Evolutionary conservation across 768 basidiomycete species (phyloP), one percentile per base, ranked within the genome.

Genomic region (Boletus reticulatus): DNA sequence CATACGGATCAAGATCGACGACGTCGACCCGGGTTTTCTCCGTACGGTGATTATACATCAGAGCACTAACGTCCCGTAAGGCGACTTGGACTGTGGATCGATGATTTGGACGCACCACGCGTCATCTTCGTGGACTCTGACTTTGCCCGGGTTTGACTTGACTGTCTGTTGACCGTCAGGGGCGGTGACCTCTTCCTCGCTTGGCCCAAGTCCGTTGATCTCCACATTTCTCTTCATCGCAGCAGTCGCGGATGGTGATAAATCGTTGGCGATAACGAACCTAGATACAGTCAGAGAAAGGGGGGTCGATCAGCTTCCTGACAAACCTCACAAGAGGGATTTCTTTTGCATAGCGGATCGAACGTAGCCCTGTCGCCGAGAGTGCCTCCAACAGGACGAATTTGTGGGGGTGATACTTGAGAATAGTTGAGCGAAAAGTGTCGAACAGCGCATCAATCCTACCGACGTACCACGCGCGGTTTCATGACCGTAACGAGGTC

Each of bases 1-100:
- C 97, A 65, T 98, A 99, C 0, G 97, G 97, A 69, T 99, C 97
- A 27, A 99, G 81, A 69, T 99, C 97, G n/a, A 99, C 86, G 29
- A 92, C 92, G 59, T 98, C 95, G 19, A 98, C 94, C 3, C 87
- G 84, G 12, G 78, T 73, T 44, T 77, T 80, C 49, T 86, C 85
- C 29, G 84, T 77, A 38, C 94, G 86, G 66, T 94, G 94, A 45
- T 80, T 80, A 67, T 97, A 98, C 92, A 99, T 94, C 48, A 94
- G 75, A 4, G 89, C 80, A 65, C 95, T 97, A 16, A 47, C 4
- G 11, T 7, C 41, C 39, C n/a, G 13, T 51, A 13, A 47, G 46
- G 31, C 9, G 4, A 44, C 10, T 27, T 4, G 27, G 4, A 16
- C 16, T 11, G 16, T 2, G 14, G 20, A 45, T 42, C 19, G 24